Evolutionary conservation across 106 monocot species (phyloP).

Genomic region (Allium sativum): DNA sequence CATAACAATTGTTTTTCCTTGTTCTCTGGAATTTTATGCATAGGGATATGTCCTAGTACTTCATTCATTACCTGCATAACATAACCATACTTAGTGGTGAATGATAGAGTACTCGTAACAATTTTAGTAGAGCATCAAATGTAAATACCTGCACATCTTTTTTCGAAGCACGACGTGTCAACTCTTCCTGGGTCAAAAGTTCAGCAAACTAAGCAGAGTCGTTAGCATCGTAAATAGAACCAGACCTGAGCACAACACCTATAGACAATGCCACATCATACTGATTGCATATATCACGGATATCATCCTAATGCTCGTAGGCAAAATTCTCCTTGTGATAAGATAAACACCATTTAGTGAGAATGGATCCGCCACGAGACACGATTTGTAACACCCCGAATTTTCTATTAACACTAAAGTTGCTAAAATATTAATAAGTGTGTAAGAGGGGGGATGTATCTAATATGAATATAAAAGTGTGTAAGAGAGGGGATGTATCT

Average conservation of each 20-base stretch:
- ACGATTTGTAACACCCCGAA: no score
- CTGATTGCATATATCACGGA: slow-evolving; percentile 79
- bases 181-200: slow-evolving; percentile 60
- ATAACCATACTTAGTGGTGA: not conserved
- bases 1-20: slow-evolving; percentile 90
- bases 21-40: slow-evolving; percentile 98
- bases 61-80: slow-evolving; percentile 86
- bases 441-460: no score
- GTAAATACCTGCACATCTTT: slow-evolving; percentile 68
- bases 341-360: slow-evolving; percentile 72
- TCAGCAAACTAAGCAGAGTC: slow-evolving; percentile 78
- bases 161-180: slow-evolving; percentile 65
- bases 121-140: not conserved
- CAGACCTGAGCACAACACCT: slow-evolving; percentile 70
- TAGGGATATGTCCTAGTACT: slow-evolving; percentile 92
- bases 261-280: slow-evolving; percentile 73
- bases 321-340: slow-evolving; percentile 86
- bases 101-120: not conserved
- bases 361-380: slow-evolving; percentile 74
- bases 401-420: no score
- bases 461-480: no score
- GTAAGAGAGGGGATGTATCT: no score
- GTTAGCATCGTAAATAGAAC: slow-evolving; percentile 82
- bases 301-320: slow-evolving; percentile 82
- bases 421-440: no score